Base-by-base conservation (phyloP, 345 rosid species). In the Dipteronia sinensis region DNA sequence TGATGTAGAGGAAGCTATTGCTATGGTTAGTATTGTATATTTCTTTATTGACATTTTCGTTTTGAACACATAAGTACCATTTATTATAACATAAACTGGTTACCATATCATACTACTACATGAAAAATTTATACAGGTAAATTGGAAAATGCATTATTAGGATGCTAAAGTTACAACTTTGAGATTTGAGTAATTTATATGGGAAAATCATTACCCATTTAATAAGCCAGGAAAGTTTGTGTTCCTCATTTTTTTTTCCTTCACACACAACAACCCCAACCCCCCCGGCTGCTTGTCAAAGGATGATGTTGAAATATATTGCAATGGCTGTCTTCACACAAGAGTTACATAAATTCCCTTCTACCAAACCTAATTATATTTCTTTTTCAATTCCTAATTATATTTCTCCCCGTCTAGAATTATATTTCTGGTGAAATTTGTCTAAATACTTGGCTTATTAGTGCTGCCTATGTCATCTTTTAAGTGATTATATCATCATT, bases 1-100 rank as follows among this genome's bases (percentile, higher is more conserved):
- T 82, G 98, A 97, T 75, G 98, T 94, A 58, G 93, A 88, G 86
- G 98, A 91, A 79, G 98, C 99, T 81, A 91, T 94, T 81, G 79
- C 92, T 34, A 97, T 94, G 98, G 98, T 94, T 80, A 73, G 93
- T 86, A 65, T 76, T 68, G 22, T 71, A 23, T 69, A 10, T 40
- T 38, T 10, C 53, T 62, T 20, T 51, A 10, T 71, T 59, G 13
- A 66, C n/a, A 16, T 64, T 81, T 40, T 69, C 64, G 25, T 49
- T 64, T 62, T 72, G 55, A 16, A 58, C 53, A n/a, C 73, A 64
- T 40, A 29, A 59, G n/a, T 71, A n/a, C 63, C 4, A 31, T 11
- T 9, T 55, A 10, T 70, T 31, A 49, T 25, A 25, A 46, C 29
- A 40, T 17, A 62, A 42, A 16, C 38, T 64, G 40, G 11, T 69